Conservation (phyloP, 371 early-diverging fungal species). For the Mucor racemosus region DNA sequence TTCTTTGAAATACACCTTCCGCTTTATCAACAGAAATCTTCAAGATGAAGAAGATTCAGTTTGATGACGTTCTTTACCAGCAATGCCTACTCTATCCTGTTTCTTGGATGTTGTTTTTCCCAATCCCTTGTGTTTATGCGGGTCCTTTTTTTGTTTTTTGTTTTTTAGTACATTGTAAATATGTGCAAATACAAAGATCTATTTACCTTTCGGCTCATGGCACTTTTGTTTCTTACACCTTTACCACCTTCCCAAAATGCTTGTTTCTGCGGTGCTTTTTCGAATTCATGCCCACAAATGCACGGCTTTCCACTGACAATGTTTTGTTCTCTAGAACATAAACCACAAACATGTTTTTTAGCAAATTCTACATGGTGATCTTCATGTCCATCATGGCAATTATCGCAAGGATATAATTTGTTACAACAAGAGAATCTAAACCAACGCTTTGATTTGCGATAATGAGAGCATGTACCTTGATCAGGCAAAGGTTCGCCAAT, state of each 20-base stretch:
- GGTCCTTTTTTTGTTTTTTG: conserved; percentile 32
- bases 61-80: conserved; percentile 37
- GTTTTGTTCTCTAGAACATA: conserved; percentile 88
- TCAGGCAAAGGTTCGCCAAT: conserved; percentile 79
- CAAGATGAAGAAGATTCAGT: background rate
- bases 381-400: conserved; percentile 89
- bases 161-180: conserved; percentile 11
- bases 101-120: conserved; percentile 60
- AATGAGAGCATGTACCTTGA: conserved; percentile 93
- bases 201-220: conserved; percentile 86
- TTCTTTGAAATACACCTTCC: too few species aligned
- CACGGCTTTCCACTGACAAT: conserved; percentile 54
- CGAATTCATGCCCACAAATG: conserved; percentile 76
- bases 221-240: conserved; percentile 81
- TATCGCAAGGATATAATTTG: conserved; percentile 88
- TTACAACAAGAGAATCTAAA: conserved; percentile 93
- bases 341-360: conserved; percentile 90
- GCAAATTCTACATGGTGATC: conserved; percentile 75
- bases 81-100: conserved; percentile 59
- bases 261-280: conserved; percentile 34
- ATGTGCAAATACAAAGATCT: too few species aligned
- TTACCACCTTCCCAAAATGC: conserved; percentile 98
- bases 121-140: conserved; percentile 51
- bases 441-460: conserved; percentile 92
- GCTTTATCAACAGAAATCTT: background rate